Percentiles rank a stretch among this genome's conserved stretches.
These are phyloP conservation scores for Fusarium metavorans DNA, from an alignment of 2,329 filamentous ascomycete species.

Conservation along the genomic window DNA sequence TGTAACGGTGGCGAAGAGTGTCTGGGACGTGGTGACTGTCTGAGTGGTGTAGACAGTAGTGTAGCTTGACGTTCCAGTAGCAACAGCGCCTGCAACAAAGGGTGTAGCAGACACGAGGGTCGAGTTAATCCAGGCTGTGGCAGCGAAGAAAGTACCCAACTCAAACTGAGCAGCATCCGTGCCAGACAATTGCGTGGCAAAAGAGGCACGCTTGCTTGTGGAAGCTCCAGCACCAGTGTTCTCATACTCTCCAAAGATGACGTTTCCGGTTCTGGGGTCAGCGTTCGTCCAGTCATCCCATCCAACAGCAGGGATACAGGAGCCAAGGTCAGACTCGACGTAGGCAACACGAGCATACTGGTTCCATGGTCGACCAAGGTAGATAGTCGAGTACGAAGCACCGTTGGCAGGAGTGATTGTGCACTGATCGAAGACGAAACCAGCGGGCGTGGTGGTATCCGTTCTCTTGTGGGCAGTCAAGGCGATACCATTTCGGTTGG, in stretches of 20 bases:
- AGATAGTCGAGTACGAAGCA: constrained; percentile 37
- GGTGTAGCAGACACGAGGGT: constrained; percentile 36
- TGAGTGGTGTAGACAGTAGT: constrained; percentile 38
- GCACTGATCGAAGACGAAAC: constrained; percentile 51
- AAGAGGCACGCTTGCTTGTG: constrained; percentile 33
- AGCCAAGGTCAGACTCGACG: constrained; percentile 30
- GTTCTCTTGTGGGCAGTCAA: constrained; percentile 53
- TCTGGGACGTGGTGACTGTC: constrained; percentile 31
- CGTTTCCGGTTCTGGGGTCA: constrained; percentile 35
- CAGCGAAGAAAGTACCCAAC: constrained; percentile 33
- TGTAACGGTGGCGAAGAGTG: constrained; percentile 24
- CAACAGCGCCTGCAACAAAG: constrained; percentile 23
- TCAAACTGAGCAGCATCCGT: constrained; percentile 30
- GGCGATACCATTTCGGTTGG: constrained; percentile 46
- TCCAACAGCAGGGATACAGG: constrained; percentile 23
- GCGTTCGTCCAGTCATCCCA: constrained; percentile 39
- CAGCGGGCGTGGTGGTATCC: constrained; percentile 50
- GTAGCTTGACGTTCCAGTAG: constrained; percentile 14
- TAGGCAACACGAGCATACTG: constrained; percentile 39
- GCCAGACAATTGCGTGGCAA: constrained; percentile 28
- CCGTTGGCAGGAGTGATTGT: constrained; percentile 44
- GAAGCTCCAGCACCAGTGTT: constrained; percentile 37
- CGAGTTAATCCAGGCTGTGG: constrained; percentile 39
- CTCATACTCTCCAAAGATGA: constrained; percentile 37
- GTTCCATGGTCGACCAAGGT: constrained; percentile 40